phyloP scores from a whole-genome alignment of 148 eudicot species.

The Rhododendron molle region DNA sequence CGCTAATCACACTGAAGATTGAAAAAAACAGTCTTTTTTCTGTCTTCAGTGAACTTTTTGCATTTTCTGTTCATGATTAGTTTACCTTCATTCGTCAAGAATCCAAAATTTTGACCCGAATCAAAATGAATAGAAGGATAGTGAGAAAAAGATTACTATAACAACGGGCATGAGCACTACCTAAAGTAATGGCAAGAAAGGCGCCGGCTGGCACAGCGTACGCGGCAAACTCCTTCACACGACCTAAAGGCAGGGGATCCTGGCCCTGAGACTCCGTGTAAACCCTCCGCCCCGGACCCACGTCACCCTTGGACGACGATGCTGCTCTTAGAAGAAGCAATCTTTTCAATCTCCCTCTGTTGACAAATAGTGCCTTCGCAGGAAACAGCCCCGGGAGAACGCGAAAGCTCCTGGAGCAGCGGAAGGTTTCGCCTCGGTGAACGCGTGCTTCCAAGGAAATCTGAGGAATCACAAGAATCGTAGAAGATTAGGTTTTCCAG shows the following conservation, averaged over 20 bases:
- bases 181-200: slow-evolving; percentile 56
- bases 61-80: background rate
- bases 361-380: background rate
- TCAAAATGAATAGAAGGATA: background rate
- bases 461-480: background rate
- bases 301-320: slow-evolving; percentile 9
- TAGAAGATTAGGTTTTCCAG: background rate
- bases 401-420: slow-evolving; percentile 3
- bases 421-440: background rate
- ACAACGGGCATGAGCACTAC: slow-evolving; percentile 22
- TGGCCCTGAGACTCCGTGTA: slow-evolving; percentile 57
- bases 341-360: slow-evolving; percentile 10
- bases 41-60: background rate
- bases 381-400: slow-evolving; percentile 19
- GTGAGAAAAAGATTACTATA: background rate
- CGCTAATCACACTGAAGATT: background rate
- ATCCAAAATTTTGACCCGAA: background rate
- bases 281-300: slow-evolving; percentile 41
- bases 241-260: slow-evolving; percentile 23
- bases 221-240: slow-evolving; percentile 48
- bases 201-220: slow-evolving; percentile 53
- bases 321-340: slow-evolving; percentile 29
- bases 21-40: background rate
- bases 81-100: background rate
- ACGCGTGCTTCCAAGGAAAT: background rate